Base-by-base conservation (phyloP, 331 rosid genomes). In the Acacia pycnantha region DNA sequence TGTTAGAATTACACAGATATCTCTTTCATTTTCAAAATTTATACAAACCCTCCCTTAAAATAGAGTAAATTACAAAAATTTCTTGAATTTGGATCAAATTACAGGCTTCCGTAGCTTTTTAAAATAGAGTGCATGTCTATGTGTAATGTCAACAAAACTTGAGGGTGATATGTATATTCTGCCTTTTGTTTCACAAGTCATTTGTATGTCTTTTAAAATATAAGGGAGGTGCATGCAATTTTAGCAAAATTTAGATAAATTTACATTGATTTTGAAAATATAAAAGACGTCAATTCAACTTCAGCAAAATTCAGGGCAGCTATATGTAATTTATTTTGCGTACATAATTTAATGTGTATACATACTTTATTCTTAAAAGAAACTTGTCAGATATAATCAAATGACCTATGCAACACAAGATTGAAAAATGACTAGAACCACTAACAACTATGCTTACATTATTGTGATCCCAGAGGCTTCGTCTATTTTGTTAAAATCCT, bases 371-470 rank as follows among this genome's bases (percentile, higher is more conserved):
- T 27, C 29, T 27, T 8, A 15, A 50, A 15, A 50, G 22, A 22
- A 24, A 70, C 22, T 48, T 72, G 26, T 70, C 19, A 33, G 68
- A 59, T n/a, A 70, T 19, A 59, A 70, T 40, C 19, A 43, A 69
- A 43, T 77, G 51, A 58, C 46, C 29, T 37, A 44, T 33, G 29
- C 61, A 66, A 73, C 58, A n/a, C 65, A 62, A 46, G 51, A n/a
- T 19, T 68, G 35, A 54, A 24, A 61, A 62, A 75, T 11, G 59
- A 13, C 22, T 19, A n/a, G 44, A 70, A 31, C 54, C 67, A 67
- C 19, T 9, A 46, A 70, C 33, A 26, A 11, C 18, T 76, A 18
- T 26, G 67, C 88, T 84, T 87, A 90, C 97, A 75, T 88, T 76
- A 90, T 79, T 5, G 19, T 54, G 56, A 31, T 11, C 40, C 9